Percentiles rank a stretch among this genome's conserved stretches.
Evolutionary conservation across 202 grass and related monocot species (phyloP).

Genomic region (Panicum hallii): DNA sequence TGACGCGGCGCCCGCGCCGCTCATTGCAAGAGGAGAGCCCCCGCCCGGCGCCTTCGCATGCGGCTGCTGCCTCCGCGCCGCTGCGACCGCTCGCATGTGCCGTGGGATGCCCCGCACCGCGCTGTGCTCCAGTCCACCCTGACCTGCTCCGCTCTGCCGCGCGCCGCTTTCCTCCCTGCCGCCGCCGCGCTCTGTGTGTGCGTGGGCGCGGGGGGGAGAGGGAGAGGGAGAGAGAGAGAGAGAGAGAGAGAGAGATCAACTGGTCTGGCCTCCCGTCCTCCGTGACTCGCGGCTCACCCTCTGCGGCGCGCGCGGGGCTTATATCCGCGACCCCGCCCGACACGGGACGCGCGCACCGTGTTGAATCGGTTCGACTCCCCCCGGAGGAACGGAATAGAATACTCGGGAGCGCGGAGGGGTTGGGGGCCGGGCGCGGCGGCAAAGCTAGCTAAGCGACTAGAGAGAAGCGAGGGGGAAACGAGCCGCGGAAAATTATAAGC

Average conservation of each 20-base stretch:
- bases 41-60: constrained; percentile 30
- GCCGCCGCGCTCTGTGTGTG: neutral
- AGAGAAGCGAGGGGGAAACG: neutral
- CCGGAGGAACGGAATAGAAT: neutral
- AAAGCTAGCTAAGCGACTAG: neutral
- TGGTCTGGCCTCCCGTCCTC: constrained; percentile 2
- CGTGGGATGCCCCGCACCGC: neutral
- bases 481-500: neutral
- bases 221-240: neutral
- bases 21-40: constrained; percentile 41
- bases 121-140: too few species aligned
- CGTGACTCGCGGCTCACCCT: neutral
- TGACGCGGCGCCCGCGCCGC: neutral
- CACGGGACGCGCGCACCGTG: constrained; percentile 37
- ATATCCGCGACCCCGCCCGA: constrained; percentile 39
- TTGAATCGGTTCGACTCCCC: constrained; percentile 42
- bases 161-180: neutral
- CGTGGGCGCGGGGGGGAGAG: neutral
- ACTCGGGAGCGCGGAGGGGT: neutral
- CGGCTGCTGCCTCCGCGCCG: constrained; percentile 28
- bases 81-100: constrained; percentile 45
- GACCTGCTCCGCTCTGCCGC: too few species aligned
- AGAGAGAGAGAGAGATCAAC: neutral
- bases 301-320: constrained; percentile 31
- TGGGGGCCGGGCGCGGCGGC: neutral